Conservation (phyloP, 2,329 filamentous ascomycete species). For the Talaromyces piceae region DNA sequence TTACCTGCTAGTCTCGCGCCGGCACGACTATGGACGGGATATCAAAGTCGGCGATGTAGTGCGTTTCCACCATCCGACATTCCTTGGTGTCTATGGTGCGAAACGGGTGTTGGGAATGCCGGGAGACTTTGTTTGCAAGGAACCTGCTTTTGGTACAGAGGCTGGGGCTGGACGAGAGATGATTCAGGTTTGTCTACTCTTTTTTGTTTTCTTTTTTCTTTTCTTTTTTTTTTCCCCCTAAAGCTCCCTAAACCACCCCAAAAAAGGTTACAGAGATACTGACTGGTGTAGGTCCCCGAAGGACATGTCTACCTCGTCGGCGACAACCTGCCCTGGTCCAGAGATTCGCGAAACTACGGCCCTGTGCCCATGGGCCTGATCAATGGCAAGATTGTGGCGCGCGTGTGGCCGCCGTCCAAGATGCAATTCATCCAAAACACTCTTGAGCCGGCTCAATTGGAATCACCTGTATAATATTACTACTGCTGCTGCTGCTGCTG, state of each 20-base stretch:
- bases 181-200: constrained; percentile 41
- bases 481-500: no score
- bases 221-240: not conserved
- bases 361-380: constrained; percentile 80
- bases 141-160: constrained; percentile 29
- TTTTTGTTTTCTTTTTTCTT: not conserved
- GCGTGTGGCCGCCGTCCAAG: constrained; percentile 29
- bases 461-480: constrained; percentile 15
- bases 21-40: constrained; percentile 60
- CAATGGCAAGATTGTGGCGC: constrained; percentile 68
- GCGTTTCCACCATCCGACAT: constrained; percentile 66
- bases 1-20: constrained; percentile 59
- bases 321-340: constrained; percentile 75
- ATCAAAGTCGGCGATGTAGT: constrained; percentile 77
- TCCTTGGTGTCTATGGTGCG: constrained; percentile 53
- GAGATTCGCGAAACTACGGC: constrained; percentile 81
- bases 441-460: constrained; percentile 21
- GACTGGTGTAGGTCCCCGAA: constrained; percentile 60
- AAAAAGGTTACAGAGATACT: not conserved
- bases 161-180: constrained; percentile 30
- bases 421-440: constrained; percentile 32
- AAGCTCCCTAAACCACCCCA: no score
- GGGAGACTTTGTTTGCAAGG: constrained; percentile 48
- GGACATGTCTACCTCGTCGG: constrained; percentile 90
- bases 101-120: constrained; percentile 75